Evolutionary conservation across 202 grass and related monocot species (phyloP).

Genomic region (Elaeis oleifera): DNA sequence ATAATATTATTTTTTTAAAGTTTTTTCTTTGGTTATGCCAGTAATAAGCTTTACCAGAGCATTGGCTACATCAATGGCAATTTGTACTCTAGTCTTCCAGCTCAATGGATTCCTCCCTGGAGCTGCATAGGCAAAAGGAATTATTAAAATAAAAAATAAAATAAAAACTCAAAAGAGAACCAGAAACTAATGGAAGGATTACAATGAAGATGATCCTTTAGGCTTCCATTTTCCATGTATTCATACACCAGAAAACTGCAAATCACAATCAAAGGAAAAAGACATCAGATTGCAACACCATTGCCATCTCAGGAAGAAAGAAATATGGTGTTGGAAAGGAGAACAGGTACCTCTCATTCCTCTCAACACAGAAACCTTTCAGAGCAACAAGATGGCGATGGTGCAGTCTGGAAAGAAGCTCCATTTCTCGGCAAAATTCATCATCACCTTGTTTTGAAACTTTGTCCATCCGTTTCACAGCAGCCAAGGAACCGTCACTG

Average conservation of each 20-base stretch:
- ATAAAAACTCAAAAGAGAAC: slow-evolving; percentile 21
- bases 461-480: slow-evolving; percentile 53
- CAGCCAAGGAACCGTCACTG: slow-evolving; percentile 48
- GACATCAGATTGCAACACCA: background rate
- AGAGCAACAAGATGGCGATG: slow-evolving; percentile 86
- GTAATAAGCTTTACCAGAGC: slow-evolving; percentile 54
- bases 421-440: slow-evolving; percentile 83
- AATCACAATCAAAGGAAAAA: slow-evolving; percentile 2
- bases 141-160: slow-evolving; percentile 30
- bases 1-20: too few relatives aligned
- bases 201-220: slow-evolving; percentile 85
- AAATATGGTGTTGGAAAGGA: background rate
- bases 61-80: slow-evolving; percentile 93
- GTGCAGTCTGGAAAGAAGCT: slow-evolving; percentile 77
- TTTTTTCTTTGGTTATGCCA: too few relatives aligned
- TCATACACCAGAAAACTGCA: slow-evolving; percentile 82
- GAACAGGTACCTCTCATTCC: slow-evolving; percentile 54
- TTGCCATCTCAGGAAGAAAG: background rate
- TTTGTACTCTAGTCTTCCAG: slow-evolving; percentile 91
- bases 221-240: slow-evolving; percentile 97
- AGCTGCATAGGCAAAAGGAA: slow-evolving; percentile 40
- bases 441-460: slow-evolving; percentile 32
- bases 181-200: slow-evolving; percentile 36
- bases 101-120: slow-evolving; percentile 44
- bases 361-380: slow-evolving; percentile 72